A percentile compares a stretch with the other conserved stretches of the same genome.
These are phyloP conservation scores for Trichosporon faecale DNA, from an alignment of 1,284 basidiomycete genomes.

Conservation along the genomic window DNA sequence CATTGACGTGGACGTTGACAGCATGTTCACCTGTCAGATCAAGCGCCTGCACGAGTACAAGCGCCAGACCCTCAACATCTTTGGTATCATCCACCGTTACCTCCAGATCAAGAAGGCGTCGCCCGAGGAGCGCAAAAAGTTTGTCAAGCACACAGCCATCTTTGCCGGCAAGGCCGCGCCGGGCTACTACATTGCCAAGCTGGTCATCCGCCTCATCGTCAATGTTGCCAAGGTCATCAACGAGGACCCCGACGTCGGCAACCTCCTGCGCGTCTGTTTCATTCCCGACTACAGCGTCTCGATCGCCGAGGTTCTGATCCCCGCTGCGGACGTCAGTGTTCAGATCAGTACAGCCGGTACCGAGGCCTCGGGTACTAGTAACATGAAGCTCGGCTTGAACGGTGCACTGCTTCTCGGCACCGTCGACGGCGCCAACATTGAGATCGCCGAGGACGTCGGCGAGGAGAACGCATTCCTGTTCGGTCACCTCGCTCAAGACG, in stretches of 20 bases:
- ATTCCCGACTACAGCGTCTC: slow-evolving; percentile 72
- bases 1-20: slow-evolving; percentile 62
- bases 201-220: slow-evolving; percentile 85
- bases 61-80: slow-evolving; percentile 55
- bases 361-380: slow-evolving; percentile 62
- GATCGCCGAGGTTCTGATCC: slow-evolving; percentile 83
- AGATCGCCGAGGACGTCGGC: slow-evolving; percentile 86
- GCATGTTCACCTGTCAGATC: slow-evolving; percentile 88
- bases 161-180: slow-evolving; percentile 68
- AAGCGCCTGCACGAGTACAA: slow-evolving; percentile 75
- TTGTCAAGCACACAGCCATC: slow-evolving; percentile 65
- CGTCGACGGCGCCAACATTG: slow-evolving; percentile 85
- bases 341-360: slow-evolving; percentile 94
- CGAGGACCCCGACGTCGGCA: slow-evolving; percentile 76
- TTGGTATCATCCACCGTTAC: slow-evolving; percentile 81
- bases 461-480: slow-evolving; percentile 59
- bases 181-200: slow-evolving; percentile 55
- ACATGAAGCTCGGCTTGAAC: slow-evolving; percentile 78
- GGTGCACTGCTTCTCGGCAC: slow-evolving; percentile 65
- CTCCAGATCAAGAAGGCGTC: slow-evolving; percentile 72
- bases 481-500: slow-evolving; percentile 53
- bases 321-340: slow-evolving; percentile 84
- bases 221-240: slow-evolving; percentile 82
- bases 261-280: slow-evolving; percentile 79
- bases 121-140: slow-evolving; percentile 70